Evolutionary conservation across 495 filamentous ascomycete species (phyloP), one percentile per base, ranked within the genome.

Genomic region (Penicillium tannophilum): DNA sequence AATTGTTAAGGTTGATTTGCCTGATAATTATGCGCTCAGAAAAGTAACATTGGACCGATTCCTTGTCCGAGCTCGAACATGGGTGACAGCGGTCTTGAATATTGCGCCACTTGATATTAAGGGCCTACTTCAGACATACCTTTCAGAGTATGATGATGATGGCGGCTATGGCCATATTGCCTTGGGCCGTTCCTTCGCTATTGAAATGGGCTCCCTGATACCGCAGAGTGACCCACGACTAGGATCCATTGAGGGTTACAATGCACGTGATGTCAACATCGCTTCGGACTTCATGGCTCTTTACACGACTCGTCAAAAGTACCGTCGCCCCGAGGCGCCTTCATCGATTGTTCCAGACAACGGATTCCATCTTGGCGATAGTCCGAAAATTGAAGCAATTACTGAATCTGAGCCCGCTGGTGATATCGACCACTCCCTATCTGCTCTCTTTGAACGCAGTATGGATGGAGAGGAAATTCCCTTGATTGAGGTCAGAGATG

Each of bases 241-340:
- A 17, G 83, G 80, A 24, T 84, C 89, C 6, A 87, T 96, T 26
- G 90, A 96, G 53, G 79, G 75, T 30, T 82, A 90, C 57, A 84
- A 87, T 11, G 82, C 85, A 31, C 84, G 82, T 19, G 85, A 85
- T 47, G 86, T 96, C 60, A 94, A 98, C 64, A 88, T 92, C 14
- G 93, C 91, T 12, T 97, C 93, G 14, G 92, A 97, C 70, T 96
- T 98, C 63, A 88, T 98, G 68, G 90, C 92, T 33, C 91, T 97
- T 67, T 97, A 98, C 66, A 97, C 93, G n/a, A 94, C 90, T 23
- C 90, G 94, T 9, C 95, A 98, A 68, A 92, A 92, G 63, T 98
- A 98, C 69, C 85, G 90, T 30, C 90, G 90, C 59, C 83, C 88
- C 14, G 90, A 96, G 66, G 75, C 85, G 11, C 68, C 88, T 39